Evolutionary conservation across 768 basidiomycete species (phyloP), one percentile per base, ranked within the genome.

Genomic region (Omphalotus guepiniiformis): DNA sequence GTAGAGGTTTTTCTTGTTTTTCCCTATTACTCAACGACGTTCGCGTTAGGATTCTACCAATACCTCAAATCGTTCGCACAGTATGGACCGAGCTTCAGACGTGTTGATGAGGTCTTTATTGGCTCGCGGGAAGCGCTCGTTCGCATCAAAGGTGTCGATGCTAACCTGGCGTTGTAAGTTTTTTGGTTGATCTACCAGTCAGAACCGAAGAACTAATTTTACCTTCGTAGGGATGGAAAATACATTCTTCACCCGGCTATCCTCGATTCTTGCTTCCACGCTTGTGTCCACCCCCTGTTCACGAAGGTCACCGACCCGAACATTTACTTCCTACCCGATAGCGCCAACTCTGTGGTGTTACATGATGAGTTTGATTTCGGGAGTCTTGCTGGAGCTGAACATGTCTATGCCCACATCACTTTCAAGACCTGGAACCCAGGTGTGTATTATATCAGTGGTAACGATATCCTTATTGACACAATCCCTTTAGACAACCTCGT

Each of bases 161-260:
- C 29, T n/a, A 34, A 45, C 32, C 30, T 45, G 13, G 36, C 28
- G 25, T 30, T 25, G 30, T 32, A n/a, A 21, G 34, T 4, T 11
- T 43, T 43, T 43, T 3, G 0, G 8, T 32, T 32, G 13, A n/a
- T 8, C 19, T 16, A 16, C 15, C 30, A 6, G 3, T 18, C 22
- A n/a, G n/a, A n/a, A 18, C 26, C 26, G 43, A 23, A n/a, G 1
- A 16, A 22, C 3, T 34, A 3, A 1, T 35, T 32, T 9, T 21
- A 21, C n/a, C n/a, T n/a, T n/a, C n/a, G n/a, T n/a, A n/a, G n/a
- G 32, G 44, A 38, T 11, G 18, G 26, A 16, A 50, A 54, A 22
- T 63, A 64, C 43, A 28, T 49, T 38, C 42, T 63, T 11, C 58
- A 65, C 46, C 66, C 66, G 5, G 60, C 64, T 1, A 58, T 66